Evolutionary conservation across 2,329 filamentous ascomycete species (phyloP), one percentile per base, ranked within the genome.

Genomic region (Teratosphaeria nubilosa): DNA sequence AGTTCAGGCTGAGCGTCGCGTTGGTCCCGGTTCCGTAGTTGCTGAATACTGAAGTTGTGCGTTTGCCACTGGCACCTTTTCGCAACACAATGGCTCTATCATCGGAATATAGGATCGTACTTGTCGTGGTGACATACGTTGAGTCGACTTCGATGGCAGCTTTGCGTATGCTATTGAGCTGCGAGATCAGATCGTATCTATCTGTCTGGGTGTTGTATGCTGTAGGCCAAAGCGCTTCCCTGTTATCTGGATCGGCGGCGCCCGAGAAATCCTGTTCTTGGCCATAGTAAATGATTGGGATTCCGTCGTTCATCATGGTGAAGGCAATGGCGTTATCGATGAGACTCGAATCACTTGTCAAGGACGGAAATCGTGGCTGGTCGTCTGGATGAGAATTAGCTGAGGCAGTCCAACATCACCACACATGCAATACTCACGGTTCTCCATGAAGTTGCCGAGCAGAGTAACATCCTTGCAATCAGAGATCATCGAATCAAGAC

Each of bases 61-160:
- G 3, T 22, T 6, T 11, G 41, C n/a, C 41, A 20, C 0, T 2
- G 56, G 75, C 64, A n/a, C 76, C 79, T 64, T 81, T 80, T 56
- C 74, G 72, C 65, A 80, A 72, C n/a, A 70, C 77, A n/a, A 82
- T 68, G 22, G 68, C 74, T 61, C 71, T 68, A 55, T 61, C 65
- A 63, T 77, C 75, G 16, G 71, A 72, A 63, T 75, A 75, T 54
- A 76, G 63, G 2, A 73, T 64, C 51, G 41, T 48, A 22, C 41
- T 48, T n/a, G 41, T 53, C 22, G 51, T 30, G 25, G 51, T 32
- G 22, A 53, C 25, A 24, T 53, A 53, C 25, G 51, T 30, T 16
- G 51, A 30, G 24, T 53, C 51, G 6, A n/a, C 25, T 1, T 16
- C 24, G 4, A 32, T 53, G 24, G 30, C 51, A 16, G 51, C 51